These are phyloP conservation scores for Chytriomyces hyalinus DNA, from an alignment of 192 early-diverging fungal genomes.

Conservation along the genomic window DNA sequence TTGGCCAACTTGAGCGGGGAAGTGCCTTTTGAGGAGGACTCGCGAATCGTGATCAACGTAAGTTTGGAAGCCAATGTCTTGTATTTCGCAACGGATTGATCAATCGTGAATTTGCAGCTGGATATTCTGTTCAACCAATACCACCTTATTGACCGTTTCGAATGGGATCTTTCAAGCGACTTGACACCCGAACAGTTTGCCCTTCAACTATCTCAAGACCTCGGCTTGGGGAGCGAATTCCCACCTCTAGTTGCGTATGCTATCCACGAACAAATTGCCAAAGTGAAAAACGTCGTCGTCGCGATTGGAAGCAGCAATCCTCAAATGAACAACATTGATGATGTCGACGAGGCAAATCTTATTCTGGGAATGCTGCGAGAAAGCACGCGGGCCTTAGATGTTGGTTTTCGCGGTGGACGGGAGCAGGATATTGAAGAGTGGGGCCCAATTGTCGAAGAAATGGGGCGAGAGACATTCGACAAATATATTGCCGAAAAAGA, in stretches of 20 bases:
- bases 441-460: conserved; percentile 35
- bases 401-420: background rate
- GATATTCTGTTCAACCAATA: conserved; percentile 36
- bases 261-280: conserved; percentile 28
- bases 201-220: conserved; percentile 65
- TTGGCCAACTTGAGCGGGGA: background rate
- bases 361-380: conserved; percentile 33
- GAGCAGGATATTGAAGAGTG: conserved; percentile 30
- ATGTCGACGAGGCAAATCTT: conserved; percentile 12
- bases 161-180: conserved; percentile 84
- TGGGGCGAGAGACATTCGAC: conserved; percentile 22
- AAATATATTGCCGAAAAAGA: conserved; percentile 19
- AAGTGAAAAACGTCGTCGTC: conserved; percentile 8
- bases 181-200: conserved; percentile 76
- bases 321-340: background rate
- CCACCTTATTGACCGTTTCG: conserved; percentile 70
- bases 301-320: conserved; percentile 8
- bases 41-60: conserved; percentile 33
- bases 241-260: conserved; percentile 72
- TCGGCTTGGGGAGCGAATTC: conserved; percentile 83
- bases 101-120: conserved; percentile 5
- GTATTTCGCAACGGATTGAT: background rate
- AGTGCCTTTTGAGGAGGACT: conserved; percentile 33
- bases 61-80: background rate
- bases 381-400: conserved; percentile 19